Evolutionary conservation across 352 stramenopile species (phyloP).

Genomic region (Elongisporangium undulatum): DNA sequence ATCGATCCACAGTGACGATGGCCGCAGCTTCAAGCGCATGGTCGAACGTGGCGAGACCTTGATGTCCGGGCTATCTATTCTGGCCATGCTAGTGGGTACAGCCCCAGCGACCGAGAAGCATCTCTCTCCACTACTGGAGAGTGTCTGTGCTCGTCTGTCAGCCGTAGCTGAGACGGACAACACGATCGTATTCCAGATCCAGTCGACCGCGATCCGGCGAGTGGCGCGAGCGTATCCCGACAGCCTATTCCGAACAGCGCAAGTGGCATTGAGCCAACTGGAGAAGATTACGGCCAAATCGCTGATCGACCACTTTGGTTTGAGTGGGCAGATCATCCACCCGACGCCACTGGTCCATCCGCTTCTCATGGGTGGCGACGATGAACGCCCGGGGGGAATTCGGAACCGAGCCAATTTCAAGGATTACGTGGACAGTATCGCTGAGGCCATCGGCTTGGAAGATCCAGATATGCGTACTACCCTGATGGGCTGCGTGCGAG

Average conservation of each 20-base stretch:
- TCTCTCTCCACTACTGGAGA: constrained; percentile 18
- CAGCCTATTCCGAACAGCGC: constrained; percentile 65
- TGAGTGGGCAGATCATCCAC: constrained; percentile 38
- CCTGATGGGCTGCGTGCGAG: constrained; percentile 23
- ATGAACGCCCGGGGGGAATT: constrained; percentile 2
- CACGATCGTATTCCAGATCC: constrained; percentile 68
- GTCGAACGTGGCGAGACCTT: constrained; percentile 60
- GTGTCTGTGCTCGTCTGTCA: constrained; percentile 57
- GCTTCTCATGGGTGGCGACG: constrained; percentile 13
- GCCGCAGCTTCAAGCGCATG: constrained; percentile 42
- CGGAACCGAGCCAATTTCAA: constrained; percentile 5
- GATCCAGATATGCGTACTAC: constrained; percentile 28
- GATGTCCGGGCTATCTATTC: constrained; percentile 63
- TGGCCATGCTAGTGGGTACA: constrained; percentile 43
- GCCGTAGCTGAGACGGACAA: constrained; percentile 34
- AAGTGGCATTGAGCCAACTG: constrained; percentile 73
- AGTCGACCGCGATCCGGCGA: constrained; percentile 30
- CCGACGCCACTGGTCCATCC: constrained; percentile 24
- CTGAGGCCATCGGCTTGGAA: constrained; percentile 42
- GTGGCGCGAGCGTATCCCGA: constrained; percentile 62
- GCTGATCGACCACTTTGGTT: constrained; percentile 78
- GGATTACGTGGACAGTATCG: constrained; percentile 26
- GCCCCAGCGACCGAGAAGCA: not conserved
- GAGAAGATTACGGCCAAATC: constrained; percentile 81
- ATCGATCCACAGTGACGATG: constrained; percentile 46